Evolutionary conservation across 768 basidiomycete species (phyloP), one percentile per base, ranked within the genome.

Genomic region (Russula sp.): DNA sequence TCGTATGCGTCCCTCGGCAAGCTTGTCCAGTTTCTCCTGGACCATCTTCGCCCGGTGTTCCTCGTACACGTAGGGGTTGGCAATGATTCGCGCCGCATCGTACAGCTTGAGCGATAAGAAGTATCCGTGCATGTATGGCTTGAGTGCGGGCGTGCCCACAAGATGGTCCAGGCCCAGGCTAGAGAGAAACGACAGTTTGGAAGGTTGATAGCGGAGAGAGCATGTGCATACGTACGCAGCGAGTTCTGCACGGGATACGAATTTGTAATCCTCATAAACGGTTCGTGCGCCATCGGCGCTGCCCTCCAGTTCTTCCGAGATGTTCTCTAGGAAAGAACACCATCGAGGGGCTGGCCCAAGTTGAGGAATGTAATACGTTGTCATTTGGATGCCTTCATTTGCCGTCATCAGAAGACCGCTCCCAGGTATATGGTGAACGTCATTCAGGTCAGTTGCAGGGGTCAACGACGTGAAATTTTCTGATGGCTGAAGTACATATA

Each of bases 51-150:
- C 93, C 65, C 93, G 88, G 73, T 98, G 87, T 70, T 99, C 97
- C 43, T 86, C 86, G 72, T 98, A 98, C 10, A 88, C 93, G 71
- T 93, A 95, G 2, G 97, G 97, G 76, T 98, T 98, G 59, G 93
- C 88, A 67, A 98, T 94, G 65, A 96, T 82, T 36, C 95, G 87
- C 2, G 97, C 97, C 54, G 95, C 88, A 68, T 95, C 92, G 77
- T 98, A 98, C 6, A 98, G 83, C 69, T 93, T 92, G 75, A 98
- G 85, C 5, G 94, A 91, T 65, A 98, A 75, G 78, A 99, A 98
- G 83, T 95, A 98, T 46, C 97, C 97, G 74, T 99, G 97, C 96
- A 99, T 98, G 75, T 98, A 99, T 5, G 97, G 97, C 74, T 96
- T 96, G 79, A 98, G 90, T 18, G 90, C 85, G 22, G 93, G 86